These are phyloP conservation scores for Pyrenochaeta sp. DNA, from an alignment of 2,329 filamentous ascomycete species.

Conservation along the genomic window DNA sequence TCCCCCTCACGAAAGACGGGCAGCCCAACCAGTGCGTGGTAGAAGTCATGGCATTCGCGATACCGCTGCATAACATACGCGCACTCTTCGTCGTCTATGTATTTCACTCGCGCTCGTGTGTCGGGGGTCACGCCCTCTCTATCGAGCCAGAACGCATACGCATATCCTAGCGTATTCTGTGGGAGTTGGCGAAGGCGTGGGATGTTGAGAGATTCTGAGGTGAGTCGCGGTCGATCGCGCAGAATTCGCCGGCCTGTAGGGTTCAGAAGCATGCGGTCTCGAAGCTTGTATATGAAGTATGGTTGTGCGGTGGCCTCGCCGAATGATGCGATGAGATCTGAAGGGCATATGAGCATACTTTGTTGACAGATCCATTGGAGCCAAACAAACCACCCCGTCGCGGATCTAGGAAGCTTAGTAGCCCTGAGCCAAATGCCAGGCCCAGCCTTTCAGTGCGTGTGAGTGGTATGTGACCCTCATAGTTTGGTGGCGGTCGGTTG, in stretches of 20 bases:
- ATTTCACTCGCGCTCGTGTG: constrained; percentile 81
- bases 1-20: constrained; percentile 95
- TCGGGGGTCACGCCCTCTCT: constrained; percentile 92
- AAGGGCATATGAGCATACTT: constrained; percentile 1
- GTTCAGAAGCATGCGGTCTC: constrained; percentile 85
- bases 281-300: constrained; percentile 92
- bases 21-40: constrained; percentile 90
- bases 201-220: constrained; percentile 74
- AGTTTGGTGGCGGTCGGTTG: constrained; percentile 84
- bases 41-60: constrained; percentile 97
- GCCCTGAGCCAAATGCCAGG: constrained; percentile 69
- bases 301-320: constrained; percentile 94
- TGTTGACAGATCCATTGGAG: background rate
- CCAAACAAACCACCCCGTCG: constrained; percentile 72
- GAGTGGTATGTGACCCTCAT: constrained; percentile 91
- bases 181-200: constrained; percentile 76
- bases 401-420: constrained; percentile 73
- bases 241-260: constrained; percentile 90
- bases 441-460: constrained; percentile 78
- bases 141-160: constrained; percentile 92
- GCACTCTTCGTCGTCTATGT: constrained; percentile 94
- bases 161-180: constrained; percentile 76
- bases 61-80: constrained; percentile 99
- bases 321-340: constrained; percentile 92
- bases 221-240: constrained; percentile 87